A percentile compares a stretch with the other conserved stretches of the same genome.
Evolutionary conservation across 345 rosid species (phyloP).

Genomic region (Aethionema arabicum): DNA sequence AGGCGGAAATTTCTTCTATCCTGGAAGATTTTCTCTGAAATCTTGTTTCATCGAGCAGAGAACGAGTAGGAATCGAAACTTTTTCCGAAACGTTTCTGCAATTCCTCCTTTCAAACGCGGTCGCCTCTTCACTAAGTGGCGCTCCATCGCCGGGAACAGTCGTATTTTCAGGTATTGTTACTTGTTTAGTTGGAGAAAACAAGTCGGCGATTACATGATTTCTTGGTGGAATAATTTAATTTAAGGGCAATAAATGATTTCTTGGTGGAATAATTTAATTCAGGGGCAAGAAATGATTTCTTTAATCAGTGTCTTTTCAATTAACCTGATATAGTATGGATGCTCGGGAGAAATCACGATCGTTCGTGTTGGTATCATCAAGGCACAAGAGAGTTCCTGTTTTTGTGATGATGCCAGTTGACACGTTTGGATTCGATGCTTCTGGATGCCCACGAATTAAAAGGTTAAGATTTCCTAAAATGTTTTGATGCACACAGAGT

Average conservation of each 20-base stretch:
- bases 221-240: no score
- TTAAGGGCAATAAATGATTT: no score
- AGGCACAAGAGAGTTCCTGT: constrained; percentile 58
- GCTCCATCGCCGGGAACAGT: constrained; percentile 40
- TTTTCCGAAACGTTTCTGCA: constrained; percentile 49
- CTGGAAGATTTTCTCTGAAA: constrained; percentile 38
- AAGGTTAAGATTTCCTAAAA: constrained; percentile 36
- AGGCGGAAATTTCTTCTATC: constrained; percentile 35
- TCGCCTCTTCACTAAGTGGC: constrained; percentile 39
- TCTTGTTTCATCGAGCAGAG: constrained; percentile 38
- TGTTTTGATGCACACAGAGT: constrained; percentile 23
- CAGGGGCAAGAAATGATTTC: background rate
- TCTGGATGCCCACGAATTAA: constrained; percentile 56
- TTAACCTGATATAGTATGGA: constrained; percentile 51
- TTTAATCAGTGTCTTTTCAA: constrained; percentile 5
- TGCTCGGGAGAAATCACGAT: constrained; percentile 55
- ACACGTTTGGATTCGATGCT: constrained; percentile 50
- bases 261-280: constrained; percentile 20
- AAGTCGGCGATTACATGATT: constrained; percentile 16
- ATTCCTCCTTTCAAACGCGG: constrained; percentile 44
- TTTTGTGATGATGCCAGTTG: constrained; percentile 60
- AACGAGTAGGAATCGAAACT: constrained; percentile 37
- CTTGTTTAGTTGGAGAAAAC: background rate
- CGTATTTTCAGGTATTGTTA: constrained; percentile 50
- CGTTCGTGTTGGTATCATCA: constrained; percentile 50